Evolutionary conservation across 768 basidiomycete species (phyloP).

Genomic region (Suillus paluster): DNA sequence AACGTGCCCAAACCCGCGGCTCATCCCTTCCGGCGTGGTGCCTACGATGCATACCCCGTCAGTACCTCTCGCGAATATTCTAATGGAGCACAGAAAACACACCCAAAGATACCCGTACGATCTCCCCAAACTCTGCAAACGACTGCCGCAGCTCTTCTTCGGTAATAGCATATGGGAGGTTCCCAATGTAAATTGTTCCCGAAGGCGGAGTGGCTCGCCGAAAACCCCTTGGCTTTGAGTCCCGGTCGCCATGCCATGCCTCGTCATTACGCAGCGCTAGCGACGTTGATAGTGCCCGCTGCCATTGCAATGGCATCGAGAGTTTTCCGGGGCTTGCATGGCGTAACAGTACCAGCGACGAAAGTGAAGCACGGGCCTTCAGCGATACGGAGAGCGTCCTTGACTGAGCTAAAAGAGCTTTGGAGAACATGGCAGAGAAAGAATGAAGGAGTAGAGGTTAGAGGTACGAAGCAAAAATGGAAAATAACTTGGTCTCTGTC

Average conservation of each 20-base stretch:
- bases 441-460: neutral
- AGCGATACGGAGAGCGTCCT: slow-evolving; percentile 14
- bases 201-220: slow-evolving; percentile 27
- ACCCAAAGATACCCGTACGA: slow-evolving; percentile 46
- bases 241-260: neutral
- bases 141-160: slow-evolving; percentile 45
- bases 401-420: slow-evolving; percentile 23
- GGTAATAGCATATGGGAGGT: slow-evolving; percentile 54
- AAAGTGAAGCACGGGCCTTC: slow-evolving; percentile 16
- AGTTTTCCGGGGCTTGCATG: slow-evolving; percentile 3
- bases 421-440: slow-evolving; percentile 23
- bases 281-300: slow-evolving; percentile 25
- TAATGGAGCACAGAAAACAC: slow-evolving; percentile 19
- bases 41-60: slow-evolving; percentile 15
- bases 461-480: neutral
- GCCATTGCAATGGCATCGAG: slow-evolving; percentile 4
- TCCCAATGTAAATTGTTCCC: slow-evolving; percentile 50
- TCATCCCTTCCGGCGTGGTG: slow-evolving; percentile 37
- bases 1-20: slow-evolving; percentile 52
- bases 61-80: neutral
- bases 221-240: slow-evolving; percentile 9
- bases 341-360: slow-evolving; percentile 19
- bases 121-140: slow-evolving; percentile 48
- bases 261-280: slow-evolving; percentile 12
- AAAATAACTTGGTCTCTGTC: slow-evolving; percentile 9